Evolutionary conservation across 2,329 filamentous ascomycete species (phyloP), one percentile per base, ranked within the genome.

Genomic region (Stenocarpella maydis): DNA sequence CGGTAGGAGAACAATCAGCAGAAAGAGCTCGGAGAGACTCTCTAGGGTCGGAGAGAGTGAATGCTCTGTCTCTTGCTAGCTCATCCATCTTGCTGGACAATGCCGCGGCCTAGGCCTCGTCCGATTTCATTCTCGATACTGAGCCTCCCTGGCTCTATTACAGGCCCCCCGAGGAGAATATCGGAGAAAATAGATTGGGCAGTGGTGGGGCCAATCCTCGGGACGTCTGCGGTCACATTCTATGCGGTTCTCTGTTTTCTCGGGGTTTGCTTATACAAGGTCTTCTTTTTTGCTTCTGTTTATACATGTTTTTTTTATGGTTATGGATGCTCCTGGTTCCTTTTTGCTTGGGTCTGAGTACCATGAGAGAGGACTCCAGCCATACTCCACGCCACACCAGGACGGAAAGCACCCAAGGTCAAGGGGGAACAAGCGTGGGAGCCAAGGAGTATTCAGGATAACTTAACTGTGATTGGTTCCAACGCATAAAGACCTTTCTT

Each of bases 371-470:
- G 10, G 41, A n/a, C 43, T 8, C 26, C 37, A 49, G 58, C 58
- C n/a, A 63, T 43, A 37, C 34, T 9, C 34, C 34, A n/a, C n/a
- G n/a, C n/a, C n/a, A n/a, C n/a, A 37, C 28, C 47, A 31, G 58
- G 58, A 26, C 47, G 58, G 58, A n/a, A 49, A 63, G 58, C 58
- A 63, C 43, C 58, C 47, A 24, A 47, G 43, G 28, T 12, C 34
- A 37, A 37, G 9, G 34, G 34, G 34, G 34, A 2, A 12, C 43
- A 37, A 61, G 55, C 55, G 26, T 34, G 58, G 58, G 43, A 63
- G 58, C 58, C 58, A 49, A 63, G 58, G 58, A 63, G 58, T 63
- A 47, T 49, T 37, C 58, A 63, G 58, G 58, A 63, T 49, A 8
- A 37, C 34, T n/a, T 9, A 37, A 37, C 9, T 37, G 34, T 37